Conservation (phyloP, 2,329 filamentous ascomycete genomes). For the Fusarium sp. region DNA sequence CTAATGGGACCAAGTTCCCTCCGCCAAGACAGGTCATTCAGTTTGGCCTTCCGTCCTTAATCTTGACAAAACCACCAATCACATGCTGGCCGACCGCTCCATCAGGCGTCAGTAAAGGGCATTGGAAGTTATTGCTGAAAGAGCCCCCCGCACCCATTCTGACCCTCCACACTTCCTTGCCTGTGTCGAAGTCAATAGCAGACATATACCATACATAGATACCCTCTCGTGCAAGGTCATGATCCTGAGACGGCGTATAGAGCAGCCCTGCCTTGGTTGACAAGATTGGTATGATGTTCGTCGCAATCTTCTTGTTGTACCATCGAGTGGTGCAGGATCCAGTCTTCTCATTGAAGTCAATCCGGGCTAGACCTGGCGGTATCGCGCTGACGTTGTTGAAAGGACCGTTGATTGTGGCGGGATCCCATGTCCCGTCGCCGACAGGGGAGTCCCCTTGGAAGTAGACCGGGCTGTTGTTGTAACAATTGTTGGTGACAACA, state of each 20-base stretch:
- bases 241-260: neutral
- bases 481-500: neutral
- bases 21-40: no score
- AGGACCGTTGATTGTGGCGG: neutral
- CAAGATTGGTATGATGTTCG: neutral
- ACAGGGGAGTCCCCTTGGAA: neutral
- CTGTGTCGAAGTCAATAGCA: neutral
- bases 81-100: neutral
- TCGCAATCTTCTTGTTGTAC: neutral
- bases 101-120: neutral
- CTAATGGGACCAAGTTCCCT: no score
- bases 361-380: neutral
- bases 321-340: neutral
- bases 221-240: neutral
- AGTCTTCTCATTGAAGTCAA: neutral
- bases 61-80: neutral
- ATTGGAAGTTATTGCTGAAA: neutral
- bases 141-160: neutral
- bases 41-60: neutral
- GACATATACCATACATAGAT: neutral
- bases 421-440: neutral
- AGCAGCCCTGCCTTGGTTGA: neutral
- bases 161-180: neutral
- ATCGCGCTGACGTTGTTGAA: neutral
- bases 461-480: neutral